Evolutionary conservation across 2,329 filamentous ascomycete species (phyloP), one percentile per base, ranked within the genome.

Genomic region (Falciphora oryzae): DNA sequence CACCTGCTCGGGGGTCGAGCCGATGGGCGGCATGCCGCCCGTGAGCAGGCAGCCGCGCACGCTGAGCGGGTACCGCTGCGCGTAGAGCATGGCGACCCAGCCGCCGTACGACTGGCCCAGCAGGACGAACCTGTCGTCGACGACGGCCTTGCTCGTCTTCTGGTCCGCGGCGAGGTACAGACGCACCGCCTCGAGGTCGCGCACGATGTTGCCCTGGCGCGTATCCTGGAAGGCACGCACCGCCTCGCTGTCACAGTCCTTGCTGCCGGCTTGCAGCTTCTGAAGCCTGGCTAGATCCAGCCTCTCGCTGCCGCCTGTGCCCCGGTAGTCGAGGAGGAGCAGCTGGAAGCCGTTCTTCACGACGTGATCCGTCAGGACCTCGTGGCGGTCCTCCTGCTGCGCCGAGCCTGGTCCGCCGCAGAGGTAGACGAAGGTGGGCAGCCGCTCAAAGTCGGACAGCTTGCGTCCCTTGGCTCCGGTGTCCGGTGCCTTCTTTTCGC

Each of bases 41-140:
- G 85, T 85, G 11, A 88, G 76, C 71, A 90, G 90, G 3, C 84
- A 82, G 73, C 89, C 86, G 50, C 80, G 79, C 22, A 92, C 71
- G 1, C 85, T 84, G 63, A 85, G 79, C 0, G 88, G 86, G 67
- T 78, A 84, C 69, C 87, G 84, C 0, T 86, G 90, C n/a, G 92
- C 79, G 72, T 92, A 92, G 1, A 85, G 89, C 10, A 86, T 79
- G n/a, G 81, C 81, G 67, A 89, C 88, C 75, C 91, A 93, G 0
- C 90, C 89, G 35, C 90, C 90, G 72, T 90, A 93, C 38, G 84
- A 88, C 74, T 92, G 89, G 2, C 89, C 89, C 67, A 91, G 82
- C 35, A 90, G 78, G 32, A 63, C 56, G 25, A 58, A 58, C 56
- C 27, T 25, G 6, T 35, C 56, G 31, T 57, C 50, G 29, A 38